Conservation (phyloP, 306 rosid species). For the Pterocarpus macrocarpus region DNA sequence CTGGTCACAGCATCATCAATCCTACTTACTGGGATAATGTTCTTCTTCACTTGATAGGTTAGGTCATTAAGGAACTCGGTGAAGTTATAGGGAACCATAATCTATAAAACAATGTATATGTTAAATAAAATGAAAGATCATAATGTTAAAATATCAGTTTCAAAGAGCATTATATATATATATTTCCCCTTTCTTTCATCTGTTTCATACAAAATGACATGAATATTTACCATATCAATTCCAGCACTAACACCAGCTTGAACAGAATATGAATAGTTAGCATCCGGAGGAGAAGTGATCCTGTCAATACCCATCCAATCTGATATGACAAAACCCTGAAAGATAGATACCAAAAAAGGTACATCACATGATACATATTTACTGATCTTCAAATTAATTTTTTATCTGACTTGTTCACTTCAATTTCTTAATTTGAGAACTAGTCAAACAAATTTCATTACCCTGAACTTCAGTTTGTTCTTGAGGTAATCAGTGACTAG, state of each 20-base stretch:
- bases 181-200: not conserved
- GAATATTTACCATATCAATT: constrained; percentile 77
- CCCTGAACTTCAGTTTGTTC: constrained; percentile 74
- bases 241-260: constrained; percentile 81
- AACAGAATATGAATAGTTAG: constrained; percentile 84
- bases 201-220: not conserved
- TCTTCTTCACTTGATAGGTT: constrained; percentile 69
- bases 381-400: not conserved
- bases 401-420: not conserved
- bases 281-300: constrained; percentile 86
- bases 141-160: not conserved
- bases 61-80: constrained; percentile 67
- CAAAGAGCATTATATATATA: not conserved
- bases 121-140: not conserved
- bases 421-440: not conserved
- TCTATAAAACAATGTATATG: constrained; percentile 54
- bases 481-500: constrained; percentile 77
- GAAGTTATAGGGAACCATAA: constrained; percentile 75
- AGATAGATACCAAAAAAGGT: constrained; percentile 1
- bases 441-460: constrained; percentile 36
- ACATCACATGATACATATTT: constrained; percentile 11
- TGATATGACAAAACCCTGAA: constrained; percentile 86
- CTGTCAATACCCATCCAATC: constrained; percentile 90
- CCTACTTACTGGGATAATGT: constrained; percentile 75
- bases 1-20: constrained; percentile 85